Conservation (phyloP, 306 rosid genomes). For the Oemleria cerasiformis region DNA sequence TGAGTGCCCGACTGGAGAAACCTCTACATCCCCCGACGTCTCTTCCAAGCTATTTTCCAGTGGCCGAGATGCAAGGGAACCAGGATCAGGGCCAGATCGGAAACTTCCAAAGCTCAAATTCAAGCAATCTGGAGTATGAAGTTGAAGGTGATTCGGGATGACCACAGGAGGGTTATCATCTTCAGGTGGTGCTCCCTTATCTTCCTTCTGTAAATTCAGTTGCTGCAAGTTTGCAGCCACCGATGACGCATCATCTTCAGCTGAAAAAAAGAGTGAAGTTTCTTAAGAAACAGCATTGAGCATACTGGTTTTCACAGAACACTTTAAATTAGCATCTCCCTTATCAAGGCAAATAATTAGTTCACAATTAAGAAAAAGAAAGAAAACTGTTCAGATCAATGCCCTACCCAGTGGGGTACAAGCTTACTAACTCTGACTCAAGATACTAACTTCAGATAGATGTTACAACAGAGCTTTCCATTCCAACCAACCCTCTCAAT, state of each 20-base stretch:
- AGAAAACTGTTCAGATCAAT: neutral
- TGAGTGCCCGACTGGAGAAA: constrained; percentile 59
- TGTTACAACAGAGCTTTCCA: neutral
- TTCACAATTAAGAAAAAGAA: neutral
- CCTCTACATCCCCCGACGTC: constrained; percentile 61
- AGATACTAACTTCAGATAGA: neutral
- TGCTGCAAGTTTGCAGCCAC: constrained; percentile 73
- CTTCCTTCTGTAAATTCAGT: constrained; percentile 60
- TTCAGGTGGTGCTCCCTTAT: constrained; percentile 54
- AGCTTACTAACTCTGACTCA: neutral
- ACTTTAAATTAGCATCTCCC: neutral
- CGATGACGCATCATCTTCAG: constrained; percentile 63
- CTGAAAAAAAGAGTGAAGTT: constrained; percentile 33
- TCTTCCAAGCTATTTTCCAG: constrained; percentile 64
- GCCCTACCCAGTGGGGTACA: neutral
- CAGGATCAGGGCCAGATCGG: constrained; percentile 57
- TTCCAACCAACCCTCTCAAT: neutral
- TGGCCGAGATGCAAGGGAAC: constrained; percentile 44
- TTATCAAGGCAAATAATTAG: neutral
- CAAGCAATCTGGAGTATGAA: constrained; percentile 90
- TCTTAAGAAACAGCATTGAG: neutral
- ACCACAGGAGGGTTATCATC: constrained; percentile 77
- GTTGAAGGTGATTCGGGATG: constrained; percentile 90
- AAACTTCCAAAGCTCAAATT: constrained; percentile 97
- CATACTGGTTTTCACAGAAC: constrained; percentile 1